phyloP scores from a whole-genome alignment of 2,329 filamentous ascomycete species.

The Cordyceps farinosa region DNA sequence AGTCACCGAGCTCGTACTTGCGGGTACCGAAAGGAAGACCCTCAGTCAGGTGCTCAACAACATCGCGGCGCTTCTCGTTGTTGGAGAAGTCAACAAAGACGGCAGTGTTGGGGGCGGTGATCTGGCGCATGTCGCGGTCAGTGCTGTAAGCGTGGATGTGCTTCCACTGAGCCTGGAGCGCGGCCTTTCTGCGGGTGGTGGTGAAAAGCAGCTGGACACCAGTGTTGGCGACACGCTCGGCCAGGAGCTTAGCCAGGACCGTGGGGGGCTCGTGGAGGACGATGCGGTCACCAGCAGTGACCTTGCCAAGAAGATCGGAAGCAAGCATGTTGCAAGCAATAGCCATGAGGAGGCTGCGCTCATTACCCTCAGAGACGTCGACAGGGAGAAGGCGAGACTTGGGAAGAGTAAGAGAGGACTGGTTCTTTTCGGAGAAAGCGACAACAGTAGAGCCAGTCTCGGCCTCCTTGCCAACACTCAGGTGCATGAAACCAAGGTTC shows the following conservation, averaged over 20 bases:
- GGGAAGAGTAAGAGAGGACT: conserved; percentile 12
- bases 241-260: conserved; percentile 12
- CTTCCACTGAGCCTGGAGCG: conserved; percentile 15
- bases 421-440: conserved; percentile 16
- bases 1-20: conserved; percentile 16
- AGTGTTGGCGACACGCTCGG: conserved; percentile 10
- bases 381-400: conserved; percentile 14
- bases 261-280: conserved; percentile 18
- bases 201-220: conserved; percentile 16
- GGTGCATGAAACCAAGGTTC: conserved; percentile 15
- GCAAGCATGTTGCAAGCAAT: conserved; percentile 17
- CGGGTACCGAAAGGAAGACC: conserved; percentile 17
- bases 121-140: conserved; percentile 15
- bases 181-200: conserved; percentile 13
- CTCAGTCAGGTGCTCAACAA: conserved; percentile 13
- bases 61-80: conserved; percentile 15
- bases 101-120: conserved; percentile 14
- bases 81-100: conserved; percentile 16
- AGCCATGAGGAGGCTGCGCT: conserved; percentile 13
- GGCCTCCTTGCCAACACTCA: conserved; percentile 12
- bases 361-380: conserved; percentile 12
- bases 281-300: conserved; percentile 9
- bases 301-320: conserved; percentile 12
- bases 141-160: conserved; percentile 16
- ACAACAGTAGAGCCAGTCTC: conserved; percentile 13